Conservation (phyloP, 2,329 filamentous ascomycete genomes). For the Dothideomycetes sp. region DNA sequence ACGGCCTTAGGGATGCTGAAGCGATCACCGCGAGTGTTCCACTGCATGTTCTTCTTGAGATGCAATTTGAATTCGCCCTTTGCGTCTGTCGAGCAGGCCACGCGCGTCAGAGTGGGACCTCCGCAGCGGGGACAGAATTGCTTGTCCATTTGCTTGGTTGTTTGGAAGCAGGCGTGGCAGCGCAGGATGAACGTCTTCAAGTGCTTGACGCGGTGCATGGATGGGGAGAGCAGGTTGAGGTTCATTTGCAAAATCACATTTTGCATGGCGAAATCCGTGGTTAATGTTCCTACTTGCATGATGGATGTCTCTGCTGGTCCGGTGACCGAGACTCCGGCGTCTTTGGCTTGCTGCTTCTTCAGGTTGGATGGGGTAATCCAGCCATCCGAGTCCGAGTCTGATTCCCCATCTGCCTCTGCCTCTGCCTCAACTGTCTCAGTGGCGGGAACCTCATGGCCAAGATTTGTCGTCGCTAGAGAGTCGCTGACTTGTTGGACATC, state of each 20-base stretch:
- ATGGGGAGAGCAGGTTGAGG: constrained; percentile 72
- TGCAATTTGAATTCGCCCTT: constrained; percentile 75
- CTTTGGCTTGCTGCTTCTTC: constrained; percentile 66
- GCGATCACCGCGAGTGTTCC: constrained; percentile 84
- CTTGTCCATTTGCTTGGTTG: constrained; percentile 71
- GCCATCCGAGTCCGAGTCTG: constrained; percentile 46
- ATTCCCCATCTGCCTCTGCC: constrained; percentile 22
- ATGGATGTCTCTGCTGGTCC: constrained; percentile 44
- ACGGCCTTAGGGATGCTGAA: constrained; percentile 89
- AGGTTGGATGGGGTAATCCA: constrained; percentile 96
- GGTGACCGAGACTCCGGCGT: constrained; percentile 38
- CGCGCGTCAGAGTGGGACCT: constrained; percentile 72
- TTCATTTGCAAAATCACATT: constrained; percentile 94
- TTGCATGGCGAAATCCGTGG: constrained; percentile 95
- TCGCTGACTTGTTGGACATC: constrained; percentile 1
- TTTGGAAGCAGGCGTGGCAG: constrained; percentile 86
- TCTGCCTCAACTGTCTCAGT: constrained; percentile 10
- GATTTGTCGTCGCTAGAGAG: neutral
- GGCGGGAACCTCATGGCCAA: neutral
- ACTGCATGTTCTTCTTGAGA: constrained; percentile 90
- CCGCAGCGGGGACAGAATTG: constrained; percentile 93
- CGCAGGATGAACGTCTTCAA: constrained; percentile 83
- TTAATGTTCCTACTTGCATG: constrained; percentile 83
- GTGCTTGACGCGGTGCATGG: constrained; percentile 67
- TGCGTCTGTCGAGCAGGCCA: constrained; percentile 73